Conservation (phyloP, 2,329 filamentous ascomycete genomes). For the Colletotrichum cordylinicola region DNA sequence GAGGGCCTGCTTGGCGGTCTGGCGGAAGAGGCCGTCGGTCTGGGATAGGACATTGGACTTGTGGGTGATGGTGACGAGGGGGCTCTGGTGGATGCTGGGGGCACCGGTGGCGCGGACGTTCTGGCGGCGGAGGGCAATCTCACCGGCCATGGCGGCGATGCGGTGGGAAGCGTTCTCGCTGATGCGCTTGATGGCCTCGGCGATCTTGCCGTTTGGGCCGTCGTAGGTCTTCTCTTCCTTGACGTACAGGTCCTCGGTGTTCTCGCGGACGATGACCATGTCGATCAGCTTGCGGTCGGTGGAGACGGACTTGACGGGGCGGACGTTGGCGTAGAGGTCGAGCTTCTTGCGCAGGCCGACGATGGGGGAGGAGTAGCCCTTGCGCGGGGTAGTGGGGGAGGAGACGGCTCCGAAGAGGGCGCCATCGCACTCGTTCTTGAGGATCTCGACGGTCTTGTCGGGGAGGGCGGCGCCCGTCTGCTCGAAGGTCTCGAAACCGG, state of each 20-base stretch:
- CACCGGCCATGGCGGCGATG: slow-evolving; percentile 92
- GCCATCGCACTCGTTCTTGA: slow-evolving; percentile 91
- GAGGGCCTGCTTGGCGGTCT: slow-evolving; percentile 77
- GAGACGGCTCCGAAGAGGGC: slow-evolving; percentile 95
- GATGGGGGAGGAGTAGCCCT: slow-evolving; percentile 96
- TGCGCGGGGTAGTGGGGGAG: slow-evolving; percentile 87
- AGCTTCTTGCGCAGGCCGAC: slow-evolving; percentile 95
- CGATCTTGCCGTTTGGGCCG: slow-evolving; percentile 77
- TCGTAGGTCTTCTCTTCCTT: slow-evolving; percentile 92
- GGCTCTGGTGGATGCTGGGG: slow-evolving; percentile 66
- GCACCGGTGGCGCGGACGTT: slow-evolving; percentile 70
- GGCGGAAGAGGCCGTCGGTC: slow-evolving; percentile 94
- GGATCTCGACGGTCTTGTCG: slow-evolving; percentile 86
- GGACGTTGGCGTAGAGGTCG: slow-evolving; percentile 95
- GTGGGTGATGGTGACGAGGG: slow-evolving; percentile 95
- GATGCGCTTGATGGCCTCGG: slow-evolving; percentile 98
- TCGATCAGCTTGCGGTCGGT: slow-evolving; percentile 77
- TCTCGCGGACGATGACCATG: slow-evolving; percentile 97
- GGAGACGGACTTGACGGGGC: slow-evolving; percentile 85
- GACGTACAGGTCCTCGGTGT: slow-evolving; percentile 98
- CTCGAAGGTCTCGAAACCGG: slow-evolving; percentile 94
- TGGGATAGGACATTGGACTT: slow-evolving; percentile 97
- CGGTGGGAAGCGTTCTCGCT: slow-evolving; percentile 82
- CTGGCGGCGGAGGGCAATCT: slow-evolving; percentile 89
- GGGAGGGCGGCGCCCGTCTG: slow-evolving; percentile 87